phyloP scores from a whole-genome alignment of 1,284 basidiomycete species.

The Tilletiopsis washingtonensis region DNA sequence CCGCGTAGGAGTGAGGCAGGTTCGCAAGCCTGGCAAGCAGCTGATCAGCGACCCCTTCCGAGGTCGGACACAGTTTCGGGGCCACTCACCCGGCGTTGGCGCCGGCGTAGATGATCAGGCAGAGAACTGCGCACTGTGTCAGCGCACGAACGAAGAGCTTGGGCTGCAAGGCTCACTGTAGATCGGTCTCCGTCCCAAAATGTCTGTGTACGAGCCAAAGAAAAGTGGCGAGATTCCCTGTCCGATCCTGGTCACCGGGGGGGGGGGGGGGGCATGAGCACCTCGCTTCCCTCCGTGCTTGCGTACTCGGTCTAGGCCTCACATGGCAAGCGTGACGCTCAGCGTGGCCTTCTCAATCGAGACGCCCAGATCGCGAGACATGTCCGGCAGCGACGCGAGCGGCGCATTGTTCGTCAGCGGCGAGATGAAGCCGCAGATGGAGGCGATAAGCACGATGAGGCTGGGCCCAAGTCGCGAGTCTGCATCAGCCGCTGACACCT shows the following conservation, averaged over 20 bases:
- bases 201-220: slow-evolving; percentile 1
- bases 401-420: neutral
- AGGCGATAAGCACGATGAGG: no score
- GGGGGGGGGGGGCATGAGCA: neutral
- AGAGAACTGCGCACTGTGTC: no score
- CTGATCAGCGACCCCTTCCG: no score
- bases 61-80: no score
- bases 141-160: no score
- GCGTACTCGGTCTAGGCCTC: neutral
- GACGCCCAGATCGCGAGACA: neutral
- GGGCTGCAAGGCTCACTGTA: no score
- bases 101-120: slow-evolving; percentile 5
- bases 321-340: neutral
- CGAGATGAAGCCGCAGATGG: neutral
- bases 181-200: neutral
- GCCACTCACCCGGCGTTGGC: slow-evolving; percentile 4
- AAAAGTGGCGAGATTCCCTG: slow-evolving; percentile 3
- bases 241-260: no score
- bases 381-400: neutral
- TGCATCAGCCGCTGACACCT: no score
- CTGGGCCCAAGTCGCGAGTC: no score
- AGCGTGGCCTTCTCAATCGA: neutral
- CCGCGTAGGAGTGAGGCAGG: slow-evolving; percentile 1
- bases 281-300: neutral
- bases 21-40: no score